Conservation (phyloP, 2,329 filamentous ascomycete species). For the Penicillium sp. region DNA sequence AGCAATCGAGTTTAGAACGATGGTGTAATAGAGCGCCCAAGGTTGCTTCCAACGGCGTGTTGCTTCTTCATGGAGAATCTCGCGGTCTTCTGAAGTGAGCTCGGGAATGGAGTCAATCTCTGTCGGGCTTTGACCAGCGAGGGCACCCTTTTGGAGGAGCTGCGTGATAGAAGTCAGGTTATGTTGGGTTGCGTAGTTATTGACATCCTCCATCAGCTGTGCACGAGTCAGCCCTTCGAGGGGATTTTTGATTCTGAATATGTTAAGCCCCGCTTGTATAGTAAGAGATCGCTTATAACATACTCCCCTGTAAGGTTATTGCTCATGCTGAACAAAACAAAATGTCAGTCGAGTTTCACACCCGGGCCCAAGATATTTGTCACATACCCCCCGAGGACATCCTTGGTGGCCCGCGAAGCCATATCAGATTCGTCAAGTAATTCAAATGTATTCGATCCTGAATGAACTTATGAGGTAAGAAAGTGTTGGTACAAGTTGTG, state of each 20-base stretch:
- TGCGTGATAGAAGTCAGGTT: slow-evolving; percentile 61
- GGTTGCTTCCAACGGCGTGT: slow-evolving; percentile 54
- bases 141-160: slow-evolving; percentile 56
- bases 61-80: slow-evolving; percentile 48
- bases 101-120: slow-evolving; percentile 66
- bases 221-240: slow-evolving; percentile 16
- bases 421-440: not conserved
- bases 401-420: slow-evolving; percentile 7
- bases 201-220: slow-evolving; percentile 18
- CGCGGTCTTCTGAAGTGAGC: slow-evolving; percentile 57
- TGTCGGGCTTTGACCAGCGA: slow-evolving; percentile 72
- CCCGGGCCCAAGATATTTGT: not conserved
- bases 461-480: not conserved
- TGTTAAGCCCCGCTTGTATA: not conserved
- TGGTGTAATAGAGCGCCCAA: slow-evolving; percentile 53
- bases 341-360: not conserved
- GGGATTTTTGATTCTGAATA: slow-evolving; percentile 22
- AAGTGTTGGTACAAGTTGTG: not conserved
- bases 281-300: not conserved
- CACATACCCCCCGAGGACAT: slow-evolving; percentile 15
- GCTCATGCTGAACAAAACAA: slow-evolving; percentile 14
- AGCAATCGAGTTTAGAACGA: slow-evolving; percentile 54
- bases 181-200: slow-evolving; percentile 54
- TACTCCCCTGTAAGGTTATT: slow-evolving; percentile 24
- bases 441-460: not conserved